Evolutionary conservation across 306 rosid species (phyloP).

Genomic region (Heteromeles arbutifolia): DNA sequence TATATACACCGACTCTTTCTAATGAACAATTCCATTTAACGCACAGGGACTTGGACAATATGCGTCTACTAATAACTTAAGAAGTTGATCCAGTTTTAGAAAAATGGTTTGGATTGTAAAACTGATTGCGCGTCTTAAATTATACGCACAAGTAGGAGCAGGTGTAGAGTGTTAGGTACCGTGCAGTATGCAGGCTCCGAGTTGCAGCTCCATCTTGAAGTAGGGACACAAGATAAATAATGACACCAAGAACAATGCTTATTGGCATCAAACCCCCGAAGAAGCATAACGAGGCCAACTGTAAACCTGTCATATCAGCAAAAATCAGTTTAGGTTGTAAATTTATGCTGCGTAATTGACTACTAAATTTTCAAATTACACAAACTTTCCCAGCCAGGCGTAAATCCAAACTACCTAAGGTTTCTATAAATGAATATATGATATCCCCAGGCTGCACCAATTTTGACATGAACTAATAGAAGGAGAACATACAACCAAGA

Average conservation of each 20-base stretch:
- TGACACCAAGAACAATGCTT: conserved; percentile 98
- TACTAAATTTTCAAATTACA: neutral
- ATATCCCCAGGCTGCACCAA: neutral
- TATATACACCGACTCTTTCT: neutral
- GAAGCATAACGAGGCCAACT: conserved; percentile 63
- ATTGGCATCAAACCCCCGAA: conserved; percentile 75
- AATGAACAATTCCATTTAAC: neutral
- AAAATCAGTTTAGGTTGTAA: neutral
- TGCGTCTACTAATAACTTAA: neutral
- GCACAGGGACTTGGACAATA: neutral
- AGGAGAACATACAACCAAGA: neutral
- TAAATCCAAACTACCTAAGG: neutral
- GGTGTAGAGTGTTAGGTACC: conserved; percentile 35
- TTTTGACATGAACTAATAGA: neutral
- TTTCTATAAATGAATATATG: neutral
- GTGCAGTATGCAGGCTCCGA: conserved; percentile 62
- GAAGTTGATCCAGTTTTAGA: neutral
- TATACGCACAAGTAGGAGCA: neutral
- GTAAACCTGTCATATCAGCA: conserved; percentile 45
- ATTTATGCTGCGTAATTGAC: neutral
- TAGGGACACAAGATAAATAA: conserved; percentile 88
- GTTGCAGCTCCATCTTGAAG: conserved; percentile 91
- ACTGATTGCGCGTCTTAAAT: neutral
- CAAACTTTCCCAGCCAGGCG: neutral
- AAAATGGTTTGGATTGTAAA: neutral